A percentile compares a stretch with the other conserved stretches of the same genome.
These are phyloP conservation scores for Lagenidium sp. DNA, from an alignment of 352 stramenopile species.

Conservation along the genomic window DNA sequence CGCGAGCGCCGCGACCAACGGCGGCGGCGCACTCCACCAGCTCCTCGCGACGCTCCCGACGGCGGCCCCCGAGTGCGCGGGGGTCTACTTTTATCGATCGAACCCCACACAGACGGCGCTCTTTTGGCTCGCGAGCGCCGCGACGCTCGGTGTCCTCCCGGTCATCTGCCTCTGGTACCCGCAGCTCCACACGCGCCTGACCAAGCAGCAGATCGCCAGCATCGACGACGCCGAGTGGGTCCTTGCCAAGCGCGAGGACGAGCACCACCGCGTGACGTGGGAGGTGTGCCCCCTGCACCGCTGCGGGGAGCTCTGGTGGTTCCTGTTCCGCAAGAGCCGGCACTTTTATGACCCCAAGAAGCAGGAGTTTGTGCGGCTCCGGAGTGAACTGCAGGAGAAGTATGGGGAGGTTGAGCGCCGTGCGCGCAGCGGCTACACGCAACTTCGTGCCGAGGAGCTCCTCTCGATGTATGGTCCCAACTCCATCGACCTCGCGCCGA, in stretches of 20 bases:
- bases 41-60: constrained; percentile 20
- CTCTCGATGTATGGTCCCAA: constrained; percentile 44
- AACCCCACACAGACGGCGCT: constrained; percentile 25
- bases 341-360: constrained; percentile 52
- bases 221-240: constrained; percentile 43
- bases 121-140: constrained; percentile 26
- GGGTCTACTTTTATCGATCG: constrained; percentile 30
- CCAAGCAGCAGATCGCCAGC: constrained; percentile 25
- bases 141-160: constrained; percentile 31
- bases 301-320: constrained; percentile 24
- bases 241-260: constrained; percentile 21
- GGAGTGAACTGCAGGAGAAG: constrained; percentile 45
- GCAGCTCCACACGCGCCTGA: constrained; percentile 43
- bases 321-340: constrained; percentile 62
- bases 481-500: constrained; percentile 34
- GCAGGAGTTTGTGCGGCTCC: constrained; percentile 36
- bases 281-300: constrained; percentile 32
- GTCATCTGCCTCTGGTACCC: constrained; percentile 43
- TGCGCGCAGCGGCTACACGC: constrained; percentile 14
- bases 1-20: background rate
- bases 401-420: constrained; percentile 23
- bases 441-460: constrained; percentile 22
- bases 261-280: constrained; percentile 15
- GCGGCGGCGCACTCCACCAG: background rate
- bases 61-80: constrained; percentile 20